A percentile compares a stretch with the other conserved stretches of the same genome.
Conservation (phyloP, 192 early-diverging fungal species). For the Irineochytrium annulatum region DNA sequence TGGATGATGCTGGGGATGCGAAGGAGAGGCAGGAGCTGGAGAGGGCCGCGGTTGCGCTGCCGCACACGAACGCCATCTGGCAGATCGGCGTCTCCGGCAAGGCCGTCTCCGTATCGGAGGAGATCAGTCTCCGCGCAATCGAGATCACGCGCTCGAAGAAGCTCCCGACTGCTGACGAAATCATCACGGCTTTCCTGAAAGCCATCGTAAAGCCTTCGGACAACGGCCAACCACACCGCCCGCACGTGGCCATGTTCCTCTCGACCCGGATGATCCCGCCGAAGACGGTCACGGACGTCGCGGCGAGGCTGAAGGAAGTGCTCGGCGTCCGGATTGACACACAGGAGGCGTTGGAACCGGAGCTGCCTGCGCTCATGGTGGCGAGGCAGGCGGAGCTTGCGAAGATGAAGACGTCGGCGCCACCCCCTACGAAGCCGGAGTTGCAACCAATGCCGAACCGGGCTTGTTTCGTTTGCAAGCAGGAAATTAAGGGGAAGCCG, state of each 20-base stretch:
- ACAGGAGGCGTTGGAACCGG: slow-evolving; percentile 24
- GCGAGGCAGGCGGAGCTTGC: slow-evolving; percentile 19
- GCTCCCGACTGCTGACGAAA: slow-evolving; percentile 25
- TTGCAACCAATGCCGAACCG: slow-evolving; percentile 33
- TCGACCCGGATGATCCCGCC: slow-evolving; percentile 26
- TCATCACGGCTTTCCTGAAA: slow-evolving; percentile 24
- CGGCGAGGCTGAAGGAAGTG: slow-evolving; percentile 9
- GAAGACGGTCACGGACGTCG: slow-evolving; percentile 9
- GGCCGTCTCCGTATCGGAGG: slow-evolving; percentile 39
- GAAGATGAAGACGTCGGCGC: neutral
- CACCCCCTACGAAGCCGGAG: neutral
- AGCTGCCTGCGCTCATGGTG: slow-evolving; percentile 23
- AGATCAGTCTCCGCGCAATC: slow-evolving; percentile 38
- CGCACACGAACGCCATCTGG: slow-evolving; percentile 23
- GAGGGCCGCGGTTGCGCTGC: slow-evolving; percentile 6
- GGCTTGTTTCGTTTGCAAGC: slow-evolving; percentile 45
- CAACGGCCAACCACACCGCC: slow-evolving; percentile 5
- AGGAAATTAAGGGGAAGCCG: slow-evolving; percentile 48
- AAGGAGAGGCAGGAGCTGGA: slow-evolving; percentile 16
- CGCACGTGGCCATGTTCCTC: slow-evolving; percentile 29
- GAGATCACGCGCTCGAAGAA: slow-evolving; percentile 15
- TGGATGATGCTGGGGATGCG: slow-evolving; percentile 6
- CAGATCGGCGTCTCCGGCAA: slow-evolving; percentile 37
- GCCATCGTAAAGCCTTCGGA: slow-evolving; percentile 31
- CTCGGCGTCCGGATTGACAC: slow-evolving; percentile 25